Evolutionary conservation across 2,329 filamentous ascomycete species (phyloP).

Genomic region (Alternaria sp.): DNA sequence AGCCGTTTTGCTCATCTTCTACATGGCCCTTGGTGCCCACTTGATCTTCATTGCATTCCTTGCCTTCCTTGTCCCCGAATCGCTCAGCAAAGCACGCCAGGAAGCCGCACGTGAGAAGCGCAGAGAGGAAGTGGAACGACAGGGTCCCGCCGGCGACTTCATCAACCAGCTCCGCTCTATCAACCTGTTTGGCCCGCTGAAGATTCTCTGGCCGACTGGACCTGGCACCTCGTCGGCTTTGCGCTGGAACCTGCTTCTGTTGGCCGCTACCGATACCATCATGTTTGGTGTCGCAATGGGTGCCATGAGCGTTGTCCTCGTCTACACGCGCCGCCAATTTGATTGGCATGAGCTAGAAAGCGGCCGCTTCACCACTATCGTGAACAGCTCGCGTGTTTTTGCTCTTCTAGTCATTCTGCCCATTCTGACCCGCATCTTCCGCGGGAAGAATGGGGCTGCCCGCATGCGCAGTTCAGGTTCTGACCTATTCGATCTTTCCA

Average conservation of each 20-base stretch:
- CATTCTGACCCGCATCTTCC: constrained; percentile 75
- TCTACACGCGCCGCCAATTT: constrained; percentile 83
- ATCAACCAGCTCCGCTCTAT: constrained; percentile 53
- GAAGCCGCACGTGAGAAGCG: constrained; percentile 73
- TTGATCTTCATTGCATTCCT: constrained; percentile 75
- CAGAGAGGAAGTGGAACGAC: constrained; percentile 48
- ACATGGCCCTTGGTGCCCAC: constrained; percentile 77
- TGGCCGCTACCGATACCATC: constrained; percentile 81
- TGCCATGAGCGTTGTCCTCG: constrained; percentile 77
- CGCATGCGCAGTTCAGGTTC: constrained; percentile 64
- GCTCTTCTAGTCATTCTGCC: constrained; percentile 79
- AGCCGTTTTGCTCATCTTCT: constrained; percentile 81
- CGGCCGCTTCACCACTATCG: constrained; percentile 79
- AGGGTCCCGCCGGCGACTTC: constrained; percentile 50
- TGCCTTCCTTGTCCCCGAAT: constrained; percentile 79
- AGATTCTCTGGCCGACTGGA: constrained; percentile 76
- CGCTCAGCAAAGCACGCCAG: constrained; percentile 76
- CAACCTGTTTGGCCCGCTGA: constrained; percentile 79
- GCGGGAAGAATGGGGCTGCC: constrained; percentile 56
- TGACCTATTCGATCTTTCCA: constrained; percentile 76
- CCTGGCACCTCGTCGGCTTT: constrained; percentile 66
- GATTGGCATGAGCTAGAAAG: constrained; percentile 83
- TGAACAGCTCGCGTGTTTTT: constrained; percentile 77
- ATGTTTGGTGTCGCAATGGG: constrained; percentile 85
- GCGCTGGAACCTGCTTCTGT: constrained; percentile 79